These are phyloP conservation scores for Quercus phellos DNA, from an alignment of 331 rosid genomes.

Conservation along the genomic window DNA sequence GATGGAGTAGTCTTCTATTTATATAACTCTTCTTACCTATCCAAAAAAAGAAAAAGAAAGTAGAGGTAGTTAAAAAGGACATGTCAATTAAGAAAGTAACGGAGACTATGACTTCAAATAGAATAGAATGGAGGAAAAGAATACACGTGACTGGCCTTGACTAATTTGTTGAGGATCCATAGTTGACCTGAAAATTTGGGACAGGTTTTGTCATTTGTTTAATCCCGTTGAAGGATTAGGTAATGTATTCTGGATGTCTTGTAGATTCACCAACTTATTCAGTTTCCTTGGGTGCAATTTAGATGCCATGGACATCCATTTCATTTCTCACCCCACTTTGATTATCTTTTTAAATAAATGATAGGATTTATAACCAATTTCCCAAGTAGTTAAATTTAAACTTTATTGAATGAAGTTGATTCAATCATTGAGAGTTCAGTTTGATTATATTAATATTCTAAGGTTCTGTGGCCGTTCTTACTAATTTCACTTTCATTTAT, in stretches of 20 bases:
- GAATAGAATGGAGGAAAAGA: no score
- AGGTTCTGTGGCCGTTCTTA: neutral
- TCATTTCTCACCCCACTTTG: neutral
- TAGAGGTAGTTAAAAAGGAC: no score
- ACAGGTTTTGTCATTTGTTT: no score
- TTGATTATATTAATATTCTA: neutral
- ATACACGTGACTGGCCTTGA: no score
- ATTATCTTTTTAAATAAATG: neutral
- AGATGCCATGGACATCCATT: neutral
- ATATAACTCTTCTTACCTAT: no score
- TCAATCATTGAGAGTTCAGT: neutral
- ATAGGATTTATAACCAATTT: neutral
- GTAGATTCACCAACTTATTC: neutral
- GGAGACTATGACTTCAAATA: no score
- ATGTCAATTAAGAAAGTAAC: no score
- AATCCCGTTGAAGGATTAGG: neutral
- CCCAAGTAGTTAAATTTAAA: neutral
- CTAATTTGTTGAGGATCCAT: no score
- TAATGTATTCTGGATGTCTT: neutral
- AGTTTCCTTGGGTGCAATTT: neutral
- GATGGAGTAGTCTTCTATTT: no score
- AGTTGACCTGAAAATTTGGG: no score
- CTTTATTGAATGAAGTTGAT: neutral
- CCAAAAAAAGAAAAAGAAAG: no score
- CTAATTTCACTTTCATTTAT: neutral